phyloP scores from a whole-genome alignment of 805 yeast genomes.

The Saccharomycopsis fibuligera region DNA sequence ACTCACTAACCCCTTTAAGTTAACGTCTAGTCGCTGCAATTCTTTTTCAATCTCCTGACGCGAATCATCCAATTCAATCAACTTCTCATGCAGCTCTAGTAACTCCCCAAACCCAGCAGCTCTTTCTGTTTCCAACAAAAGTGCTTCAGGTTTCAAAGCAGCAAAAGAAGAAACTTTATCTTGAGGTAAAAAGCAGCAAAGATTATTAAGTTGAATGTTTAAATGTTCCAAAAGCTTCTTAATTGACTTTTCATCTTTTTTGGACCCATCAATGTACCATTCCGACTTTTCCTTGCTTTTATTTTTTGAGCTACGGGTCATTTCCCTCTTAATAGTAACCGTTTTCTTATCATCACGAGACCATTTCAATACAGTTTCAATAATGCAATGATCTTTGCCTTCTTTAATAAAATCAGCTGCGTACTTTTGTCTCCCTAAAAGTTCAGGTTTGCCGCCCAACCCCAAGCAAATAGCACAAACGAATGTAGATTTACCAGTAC shows the following conservation, averaged over 20 bases:
- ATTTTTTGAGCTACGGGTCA: conserved; percentile 33
- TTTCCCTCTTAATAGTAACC: conserved; percentile 37
- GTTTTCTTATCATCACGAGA: conserved; percentile 29
- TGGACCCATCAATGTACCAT: conserved; percentile 44
- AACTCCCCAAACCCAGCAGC: conserved; percentile 65
- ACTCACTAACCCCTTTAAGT: conserved; percentile 30
- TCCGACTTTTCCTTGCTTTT: conserved; percentile 33
- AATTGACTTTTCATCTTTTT: conserved; percentile 39
- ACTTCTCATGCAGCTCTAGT: conserved; percentile 46
- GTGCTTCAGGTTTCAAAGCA: conserved; percentile 63
- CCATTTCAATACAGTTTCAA: conserved; percentile 47
- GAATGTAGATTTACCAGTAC: conserved; percentile 90
- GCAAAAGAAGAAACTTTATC: conserved; percentile 94
- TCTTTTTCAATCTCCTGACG: conserved; percentile 35
- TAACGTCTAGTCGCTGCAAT: conserved; percentile 27
- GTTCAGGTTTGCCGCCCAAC: conserved; percentile 69
- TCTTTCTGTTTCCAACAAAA: conserved; percentile 71
- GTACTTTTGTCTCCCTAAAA: conserved; percentile 62
- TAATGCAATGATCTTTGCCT: conserved; percentile 42
- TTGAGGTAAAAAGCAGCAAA: conserved; percentile 93
- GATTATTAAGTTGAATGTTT: conserved; percentile 81
- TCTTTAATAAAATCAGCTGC: conserved; percentile 65
- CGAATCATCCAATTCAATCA: conserved; percentile 46
- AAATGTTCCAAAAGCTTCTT: conserved; percentile 38
- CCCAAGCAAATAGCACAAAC: conserved; percentile 92